phyloP scores from a whole-genome alignment of 2,329 filamentous ascomycete genomes.

The Plenodomus tracheiphilus region DNA sequence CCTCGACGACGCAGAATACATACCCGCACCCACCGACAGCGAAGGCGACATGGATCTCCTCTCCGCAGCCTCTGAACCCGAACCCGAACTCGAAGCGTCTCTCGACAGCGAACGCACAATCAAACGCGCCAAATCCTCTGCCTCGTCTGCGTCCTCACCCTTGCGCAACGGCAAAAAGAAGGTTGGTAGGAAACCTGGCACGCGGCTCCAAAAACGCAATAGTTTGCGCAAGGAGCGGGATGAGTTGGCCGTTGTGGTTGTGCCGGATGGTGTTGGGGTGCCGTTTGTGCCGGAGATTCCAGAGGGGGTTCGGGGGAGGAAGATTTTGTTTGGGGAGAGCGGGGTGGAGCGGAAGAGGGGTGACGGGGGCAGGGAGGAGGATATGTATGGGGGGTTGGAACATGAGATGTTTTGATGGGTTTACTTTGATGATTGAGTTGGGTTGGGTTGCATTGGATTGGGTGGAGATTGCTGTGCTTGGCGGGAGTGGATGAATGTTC shows the following conservation, averaged over 20 bases:
- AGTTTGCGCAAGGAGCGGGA: slow-evolving; percentile 16
- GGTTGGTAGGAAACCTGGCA: slow-evolving; percentile 15
- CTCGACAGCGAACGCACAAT: slow-evolving; percentile 8
- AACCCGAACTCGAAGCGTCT: slow-evolving; percentile 14
- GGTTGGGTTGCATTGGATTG: too few relatives aligned
- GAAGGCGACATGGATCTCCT: slow-evolving; percentile 23
- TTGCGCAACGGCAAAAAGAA: slow-evolving; percentile 10
- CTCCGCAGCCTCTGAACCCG: slow-evolving; percentile 10
- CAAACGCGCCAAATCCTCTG: slow-evolving; percentile 19
- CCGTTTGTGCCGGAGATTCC: slow-evolving; percentile 28
- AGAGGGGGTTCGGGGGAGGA: slow-evolving; percentile 21
- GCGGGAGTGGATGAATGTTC: too few relatives aligned
- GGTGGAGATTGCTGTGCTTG: too few relatives aligned
- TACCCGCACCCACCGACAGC: slow-evolving; percentile 25
- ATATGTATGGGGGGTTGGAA: slow-evolving; percentile 38
- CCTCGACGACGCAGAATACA: slow-evolving; percentile 37
- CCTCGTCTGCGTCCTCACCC: neutral
- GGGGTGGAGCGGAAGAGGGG: neutral
- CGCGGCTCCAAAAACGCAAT: slow-evolving; percentile 19
- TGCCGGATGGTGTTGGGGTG: slow-evolving; percentile 34
- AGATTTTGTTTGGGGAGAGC: slow-evolving; percentile 9
- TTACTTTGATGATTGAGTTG: too few relatives aligned
- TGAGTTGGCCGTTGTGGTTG: slow-evolving; percentile 22
- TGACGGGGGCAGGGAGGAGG: slow-evolving; percentile 6
- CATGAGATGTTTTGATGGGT: slow-evolving; percentile 42